These are phyloP conservation scores for Penicillium herquei DNA, from an alignment of 495 filamentous ascomycete genomes.

Conservation along the genomic window DNA sequence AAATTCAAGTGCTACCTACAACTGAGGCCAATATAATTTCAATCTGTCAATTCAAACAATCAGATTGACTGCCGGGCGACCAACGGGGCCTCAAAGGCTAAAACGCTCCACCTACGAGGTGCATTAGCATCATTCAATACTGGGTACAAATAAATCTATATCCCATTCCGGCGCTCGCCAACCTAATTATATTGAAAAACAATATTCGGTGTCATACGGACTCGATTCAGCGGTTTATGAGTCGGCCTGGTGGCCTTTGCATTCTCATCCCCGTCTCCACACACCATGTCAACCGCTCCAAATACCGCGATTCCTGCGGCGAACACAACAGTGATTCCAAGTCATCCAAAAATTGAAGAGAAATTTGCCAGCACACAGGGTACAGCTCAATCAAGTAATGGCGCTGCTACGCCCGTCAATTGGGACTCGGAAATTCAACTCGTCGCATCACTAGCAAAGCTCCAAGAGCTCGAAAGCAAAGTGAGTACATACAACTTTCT, in stretches of 20 bases:
- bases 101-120: neutral
- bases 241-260: neutral
- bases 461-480: conserved; percentile 42
- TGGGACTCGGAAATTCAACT: conserved; percentile 42
- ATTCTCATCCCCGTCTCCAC: neutral
- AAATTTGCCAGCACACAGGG: neutral
- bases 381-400: neutral
- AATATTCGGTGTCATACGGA: too few species aligned
- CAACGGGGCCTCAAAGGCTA: neutral
- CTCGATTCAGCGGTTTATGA: neutral
- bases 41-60: neutral
- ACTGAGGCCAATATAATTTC: neutral
- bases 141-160: neutral
- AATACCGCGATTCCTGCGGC: neutral
- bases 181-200: too few species aligned
- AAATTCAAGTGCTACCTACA: neutral
- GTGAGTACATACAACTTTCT: conserved; percentile 17
- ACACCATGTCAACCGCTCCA: conserved; percentile 1
- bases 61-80: neutral
- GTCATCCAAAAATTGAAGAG: neutral
- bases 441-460: conserved; percentile 42
- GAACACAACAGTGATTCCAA: neutral
- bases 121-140: neutral
- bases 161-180: too few species aligned
- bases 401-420: conserved; percentile 4